Percentiles rank a stretch among this genome's conserved stretches.
phyloP scores from a whole-genome alignment of 495 filamentous ascomycete species.

The Staphylotrichum tortipilum region DNA sequence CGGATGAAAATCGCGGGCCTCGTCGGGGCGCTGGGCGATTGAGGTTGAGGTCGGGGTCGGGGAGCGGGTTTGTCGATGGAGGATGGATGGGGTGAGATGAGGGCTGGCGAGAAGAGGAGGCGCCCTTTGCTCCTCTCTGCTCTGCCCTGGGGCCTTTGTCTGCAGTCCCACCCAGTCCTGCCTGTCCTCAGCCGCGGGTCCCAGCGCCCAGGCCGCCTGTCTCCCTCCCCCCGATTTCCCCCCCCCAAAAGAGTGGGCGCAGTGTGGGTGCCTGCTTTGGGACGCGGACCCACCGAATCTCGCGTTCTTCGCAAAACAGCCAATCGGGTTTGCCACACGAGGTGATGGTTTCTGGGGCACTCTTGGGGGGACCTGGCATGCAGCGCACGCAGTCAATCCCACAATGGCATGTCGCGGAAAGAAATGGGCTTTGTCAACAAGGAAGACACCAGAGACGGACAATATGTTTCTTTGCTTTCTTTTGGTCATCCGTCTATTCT shows the following conservation, averaged over 20 bases:
- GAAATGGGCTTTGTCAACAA: too few species aligned
- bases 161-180: too few species aligned
- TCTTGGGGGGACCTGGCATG: too few species aligned
- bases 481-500: too few species aligned
- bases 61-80: conserved; percentile 20
- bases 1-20: conserved; percentile 22
- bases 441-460: too few species aligned
- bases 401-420: too few species aligned
- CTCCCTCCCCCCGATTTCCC: background rate
- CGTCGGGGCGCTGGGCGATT: conserved; percentile 23
- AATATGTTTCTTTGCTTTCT: too few species aligned
- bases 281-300: background rate
- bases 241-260: conserved; percentile 1
- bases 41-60: conserved; percentile 10
- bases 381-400: too few species aligned
- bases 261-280: conserved; percentile 11
- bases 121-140: too few species aligned
- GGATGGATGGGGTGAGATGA: conserved; percentile 13
- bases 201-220: background rate
- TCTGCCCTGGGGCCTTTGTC: too few species aligned
- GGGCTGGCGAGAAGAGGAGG: conserved; percentile 6
- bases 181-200: too few species aligned
- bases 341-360: too few species aligned
- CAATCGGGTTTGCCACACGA: conserved; percentile 2
- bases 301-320: background rate